Base-by-base conservation (phyloP, 2,329 filamentous ascomycete species). In the Neospermospora avenae region DNA sequence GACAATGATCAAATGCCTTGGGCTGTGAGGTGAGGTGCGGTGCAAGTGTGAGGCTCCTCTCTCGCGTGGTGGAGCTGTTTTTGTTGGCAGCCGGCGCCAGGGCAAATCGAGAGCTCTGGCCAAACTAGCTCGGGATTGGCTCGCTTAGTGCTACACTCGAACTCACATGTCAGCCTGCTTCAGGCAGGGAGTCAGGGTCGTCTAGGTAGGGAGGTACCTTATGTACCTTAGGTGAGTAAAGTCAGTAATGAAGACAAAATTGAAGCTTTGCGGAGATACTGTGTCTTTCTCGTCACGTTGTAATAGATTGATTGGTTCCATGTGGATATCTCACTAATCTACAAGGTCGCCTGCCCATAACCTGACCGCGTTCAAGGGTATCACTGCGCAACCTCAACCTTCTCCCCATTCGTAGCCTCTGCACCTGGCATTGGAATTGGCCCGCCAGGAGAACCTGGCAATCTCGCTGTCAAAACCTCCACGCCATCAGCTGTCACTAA, bases 401-500 rank as follows among this genome's bases (percentile, higher is more conserved):
- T 63, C 52, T 58, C 65, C n/a, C 63, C 64, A 45, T 65, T 64
- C 48, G 55, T 57, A 25, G 52, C 56, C 8, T 65, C 62, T 55
- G 57, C 63, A 48, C 64, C 70, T 39, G 84, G 84, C 76, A 88
- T 84, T 4, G 83, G 77, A 14, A 90, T 76, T 4, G 87, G 80
- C 1, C 91, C 91, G 62, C 91, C 91, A 1, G 91, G 91, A 24
- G 89, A 93, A 71, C 89, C 65, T 3, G 69, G 66, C 18, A 70
- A 55, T 63, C 72, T 83, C 44, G 90, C 91, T 0, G 91, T 96
- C 67, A 96, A 74, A 46, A 96, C 80, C 75, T 96, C 91, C 6
- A 92, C 88, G 1, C 91, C 91, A 66, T 88, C 84, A 70, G 92
- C 89, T 0, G 91, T 96, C 2, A 96, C 90, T 10, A 96, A 79